A percentile compares a stretch with the other conserved stretches of the same genome.
Evolutionary conservation across 345 rosid species (phyloP).

Genomic region (Populus ilicifolia): DNA sequence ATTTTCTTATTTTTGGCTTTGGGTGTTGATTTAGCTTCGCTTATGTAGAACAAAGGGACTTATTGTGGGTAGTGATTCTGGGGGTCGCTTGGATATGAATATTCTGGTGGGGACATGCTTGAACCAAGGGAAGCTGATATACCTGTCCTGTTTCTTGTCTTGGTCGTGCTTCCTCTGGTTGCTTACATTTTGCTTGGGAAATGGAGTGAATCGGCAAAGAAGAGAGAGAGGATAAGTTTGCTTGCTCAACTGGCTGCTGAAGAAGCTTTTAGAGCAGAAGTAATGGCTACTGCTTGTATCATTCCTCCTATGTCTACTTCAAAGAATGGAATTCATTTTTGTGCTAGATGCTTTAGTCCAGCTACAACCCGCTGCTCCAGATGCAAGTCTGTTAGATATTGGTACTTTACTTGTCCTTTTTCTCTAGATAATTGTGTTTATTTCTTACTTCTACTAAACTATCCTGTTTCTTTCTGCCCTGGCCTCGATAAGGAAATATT

Average conservation of each 20-base stretch:
- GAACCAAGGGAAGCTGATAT: slow-evolving; percentile 90
- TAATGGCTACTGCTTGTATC: slow-evolving; percentile 37
- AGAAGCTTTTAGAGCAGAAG: slow-evolving; percentile 64
- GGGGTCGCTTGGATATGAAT: slow-evolving; percentile 60
- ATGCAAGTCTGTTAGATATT: slow-evolving; percentile 83
- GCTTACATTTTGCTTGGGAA: slow-evolving; percentile 70
- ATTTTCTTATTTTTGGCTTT: slow-evolving; percentile 2
- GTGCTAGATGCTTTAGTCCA: slow-evolving; percentile 69
- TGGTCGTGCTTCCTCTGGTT: slow-evolving; percentile 81
- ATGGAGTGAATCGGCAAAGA: slow-evolving; percentile 74
- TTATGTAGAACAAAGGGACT: slow-evolving; percentile 29
- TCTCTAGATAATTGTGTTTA: not conserved
- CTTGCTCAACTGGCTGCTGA: slow-evolving; percentile 76
- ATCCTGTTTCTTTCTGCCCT: not conserved
- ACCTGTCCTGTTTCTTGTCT: slow-evolving; percentile 66
- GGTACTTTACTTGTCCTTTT: slow-evolving; percentile 40
- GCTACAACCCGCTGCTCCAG: slow-evolving; percentile 83
- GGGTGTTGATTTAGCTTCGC: slow-evolving; percentile 20
- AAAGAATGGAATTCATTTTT: slow-evolving; percentile 46
- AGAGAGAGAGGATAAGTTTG: slow-evolving; percentile 51
- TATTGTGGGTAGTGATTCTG: slow-evolving; percentile 18
- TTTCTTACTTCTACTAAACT: not conserved
- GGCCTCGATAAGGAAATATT: not conserved
- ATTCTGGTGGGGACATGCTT: slow-evolving; percentile 77
- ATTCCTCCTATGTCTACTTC: slow-evolving; percentile 39